A percentile compares a stretch with the other conserved stretches of the same genome.
phyloP scores from a whole-genome alignment of 768 basidiomycete genomes.

The Suillus americanus region DNA sequence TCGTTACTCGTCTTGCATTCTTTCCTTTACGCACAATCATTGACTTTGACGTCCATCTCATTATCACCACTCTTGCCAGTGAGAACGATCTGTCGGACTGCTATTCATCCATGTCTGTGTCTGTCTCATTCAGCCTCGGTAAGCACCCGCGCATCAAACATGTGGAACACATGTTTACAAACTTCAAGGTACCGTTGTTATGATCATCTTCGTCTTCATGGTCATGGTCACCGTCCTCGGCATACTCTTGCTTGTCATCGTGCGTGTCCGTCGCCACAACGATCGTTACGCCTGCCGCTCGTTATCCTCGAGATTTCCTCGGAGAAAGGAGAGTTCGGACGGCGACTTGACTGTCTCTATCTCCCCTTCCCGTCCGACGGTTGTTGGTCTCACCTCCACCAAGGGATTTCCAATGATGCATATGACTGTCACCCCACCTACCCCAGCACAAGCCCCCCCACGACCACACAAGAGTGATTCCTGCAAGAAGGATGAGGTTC shows the following conservation, averaged over 20 bases:
- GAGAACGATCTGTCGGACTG: background rate
- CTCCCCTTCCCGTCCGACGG: constrained; percentile 9
- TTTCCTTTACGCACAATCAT: background rate
- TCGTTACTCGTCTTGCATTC: background rate
- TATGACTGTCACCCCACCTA: constrained; percentile 13
- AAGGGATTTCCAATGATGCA: constrained; percentile 2
- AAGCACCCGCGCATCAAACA: background rate
- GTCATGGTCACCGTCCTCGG: background rate
- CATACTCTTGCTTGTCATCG: background rate
- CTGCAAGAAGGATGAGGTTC: background rate
- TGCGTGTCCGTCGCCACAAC: background rate
- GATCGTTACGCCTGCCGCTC: background rate
- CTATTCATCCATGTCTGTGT: background rate
- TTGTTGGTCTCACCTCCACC: background rate
- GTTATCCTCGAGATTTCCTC: background rate
- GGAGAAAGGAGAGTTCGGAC: background rate
- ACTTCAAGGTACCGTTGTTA: background rate
- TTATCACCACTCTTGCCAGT: background rate
- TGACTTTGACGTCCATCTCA: background rate
- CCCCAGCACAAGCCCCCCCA: constrained; percentile 5
- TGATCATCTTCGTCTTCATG: background rate
- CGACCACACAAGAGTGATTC: background rate
- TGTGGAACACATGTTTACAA: background rate
- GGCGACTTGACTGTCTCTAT: background rate
- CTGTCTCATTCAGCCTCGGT: background rate